Evolutionary conservation across 306 rosid species (phyloP).

Genomic region (Macrotyloma uniflorum): DNA sequence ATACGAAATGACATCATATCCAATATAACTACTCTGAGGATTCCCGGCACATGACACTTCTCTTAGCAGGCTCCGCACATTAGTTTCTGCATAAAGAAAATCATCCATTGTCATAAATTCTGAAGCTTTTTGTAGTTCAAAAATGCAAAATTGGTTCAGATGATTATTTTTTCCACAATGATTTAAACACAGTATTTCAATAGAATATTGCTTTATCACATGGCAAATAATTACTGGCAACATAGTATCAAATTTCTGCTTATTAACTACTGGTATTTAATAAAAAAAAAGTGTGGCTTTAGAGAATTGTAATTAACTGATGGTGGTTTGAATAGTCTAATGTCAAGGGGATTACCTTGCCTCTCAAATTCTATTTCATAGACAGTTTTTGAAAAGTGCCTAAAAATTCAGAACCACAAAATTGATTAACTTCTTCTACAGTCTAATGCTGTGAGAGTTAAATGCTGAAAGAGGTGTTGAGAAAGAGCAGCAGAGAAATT

Average conservation of each 20-base stretch:
- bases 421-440: background rate
- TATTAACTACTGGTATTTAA: background rate
- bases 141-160: background rate
- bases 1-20: too few relatives aligned
- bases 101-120: background rate
- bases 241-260: background rate
- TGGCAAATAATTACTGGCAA: background rate
- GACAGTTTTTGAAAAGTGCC: background rate
- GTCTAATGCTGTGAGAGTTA: background rate
- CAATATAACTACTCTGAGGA: background rate
- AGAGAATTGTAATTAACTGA: background rate
- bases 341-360: background rate
- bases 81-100: background rate
- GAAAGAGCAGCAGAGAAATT: background rate
- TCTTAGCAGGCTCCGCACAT: background rate
- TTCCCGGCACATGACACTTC: background rate
- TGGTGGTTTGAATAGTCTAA: background rate
- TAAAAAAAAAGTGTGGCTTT: background rate
- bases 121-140: background rate
- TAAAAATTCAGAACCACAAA: constrained; percentile 1
- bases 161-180: background rate
- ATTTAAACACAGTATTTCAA: background rate
- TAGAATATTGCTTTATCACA: background rate
- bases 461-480: background rate
- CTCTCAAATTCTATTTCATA: background rate